Conservation (phyloP, 2,329 filamentous ascomycete species). For the Diaporthe caulivora region DNA sequence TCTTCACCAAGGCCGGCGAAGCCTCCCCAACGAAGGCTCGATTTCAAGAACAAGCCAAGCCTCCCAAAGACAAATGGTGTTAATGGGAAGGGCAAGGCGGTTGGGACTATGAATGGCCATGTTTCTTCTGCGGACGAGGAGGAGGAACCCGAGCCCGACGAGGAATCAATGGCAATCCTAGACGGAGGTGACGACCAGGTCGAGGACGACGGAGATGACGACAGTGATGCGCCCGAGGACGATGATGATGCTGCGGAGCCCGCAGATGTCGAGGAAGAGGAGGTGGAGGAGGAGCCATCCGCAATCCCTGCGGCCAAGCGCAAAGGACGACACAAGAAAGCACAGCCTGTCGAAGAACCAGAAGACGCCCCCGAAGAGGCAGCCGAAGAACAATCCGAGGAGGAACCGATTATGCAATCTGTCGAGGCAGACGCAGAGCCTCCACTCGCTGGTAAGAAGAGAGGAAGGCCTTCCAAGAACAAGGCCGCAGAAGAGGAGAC, state of each 20-base stretch:
- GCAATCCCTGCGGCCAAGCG: constrained; percentile 33
- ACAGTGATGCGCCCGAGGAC: constrained; percentile 43
- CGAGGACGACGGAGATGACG: constrained; percentile 50
- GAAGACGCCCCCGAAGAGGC: constrained; percentile 41
- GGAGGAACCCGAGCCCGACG: constrained; percentile 44
- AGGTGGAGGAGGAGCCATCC: constrained; percentile 39
- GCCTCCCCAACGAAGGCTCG: constrained; percentile 65
- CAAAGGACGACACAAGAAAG: constrained; percentile 37
- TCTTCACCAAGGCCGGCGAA: constrained; percentile 46
- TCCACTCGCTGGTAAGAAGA: constrained; percentile 38
- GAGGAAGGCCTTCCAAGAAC: constrained; percentile 44
- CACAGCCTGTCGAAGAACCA: constrained; percentile 32
- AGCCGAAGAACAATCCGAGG: constrained; percentile 34
- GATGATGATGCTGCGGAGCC: constrained; percentile 39
- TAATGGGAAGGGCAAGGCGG: constrained; percentile 42
- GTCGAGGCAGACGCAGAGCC: constrained; percentile 43
- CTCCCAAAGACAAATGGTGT: constrained; percentile 48
- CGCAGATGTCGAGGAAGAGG: constrained; percentile 43
- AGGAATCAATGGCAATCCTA: constrained; percentile 44
- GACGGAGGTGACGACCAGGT: constrained; percentile 54
- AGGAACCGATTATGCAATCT: constrained; percentile 30
- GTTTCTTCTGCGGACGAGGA: constrained; percentile 43
- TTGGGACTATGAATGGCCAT: constrained; percentile 33
- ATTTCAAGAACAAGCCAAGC: constrained; percentile 57
- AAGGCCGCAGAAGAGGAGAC: constrained; percentile 40